These are phyloP conservation scores for Collybia sp. DNA, from an alignment of 768 basidiomycete genomes.

Conservation along the genomic window DNA sequence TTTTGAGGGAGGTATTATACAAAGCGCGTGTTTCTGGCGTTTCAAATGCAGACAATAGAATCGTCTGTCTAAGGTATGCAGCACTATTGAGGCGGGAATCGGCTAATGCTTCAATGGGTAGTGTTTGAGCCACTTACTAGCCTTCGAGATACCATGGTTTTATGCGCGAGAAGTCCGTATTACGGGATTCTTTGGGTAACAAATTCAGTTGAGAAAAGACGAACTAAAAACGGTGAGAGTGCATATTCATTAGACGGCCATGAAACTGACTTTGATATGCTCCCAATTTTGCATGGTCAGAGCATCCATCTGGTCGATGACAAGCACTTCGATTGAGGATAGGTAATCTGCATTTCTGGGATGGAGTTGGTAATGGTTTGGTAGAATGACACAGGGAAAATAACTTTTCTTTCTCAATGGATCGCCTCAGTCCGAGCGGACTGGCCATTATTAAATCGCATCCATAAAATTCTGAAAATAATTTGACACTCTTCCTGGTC, in stretches of 20 bases:
- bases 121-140: constrained; percentile 52
- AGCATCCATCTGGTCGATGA: constrained; percentile 92
- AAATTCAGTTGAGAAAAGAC: constrained; percentile 82
- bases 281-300: constrained; percentile 99
- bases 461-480: constrained; percentile 87
- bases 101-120: not conserved
- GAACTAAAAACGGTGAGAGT: constrained; percentile 44
- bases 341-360: constrained; percentile 82
- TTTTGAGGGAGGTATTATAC: constrained; percentile 71
- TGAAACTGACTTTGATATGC: constrained; percentile 72
- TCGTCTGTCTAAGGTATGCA: constrained; percentile 81
- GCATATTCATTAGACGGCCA: not conserved
- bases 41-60: constrained; percentile 84
- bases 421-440: constrained; percentile 85
- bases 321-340: constrained; percentile 84
- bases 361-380: not conserved
- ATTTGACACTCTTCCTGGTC: constrained; percentile 86
- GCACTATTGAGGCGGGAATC: constrained; percentile 43
- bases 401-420: constrained; percentile 92
- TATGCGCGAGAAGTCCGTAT: constrained; percentile 93
- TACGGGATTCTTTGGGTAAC: constrained; percentile 89
- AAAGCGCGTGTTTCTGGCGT: constrained; percentile 83
- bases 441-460: constrained; percentile 92
- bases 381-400: constrained; percentile 17
- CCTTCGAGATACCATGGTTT: constrained; percentile 98